These are phyloP conservation scores for Monilinia vaccinii-corymbosi DNA, from an alignment of 2,329 filamentous ascomycete species.

Conservation along the genomic window DNA sequence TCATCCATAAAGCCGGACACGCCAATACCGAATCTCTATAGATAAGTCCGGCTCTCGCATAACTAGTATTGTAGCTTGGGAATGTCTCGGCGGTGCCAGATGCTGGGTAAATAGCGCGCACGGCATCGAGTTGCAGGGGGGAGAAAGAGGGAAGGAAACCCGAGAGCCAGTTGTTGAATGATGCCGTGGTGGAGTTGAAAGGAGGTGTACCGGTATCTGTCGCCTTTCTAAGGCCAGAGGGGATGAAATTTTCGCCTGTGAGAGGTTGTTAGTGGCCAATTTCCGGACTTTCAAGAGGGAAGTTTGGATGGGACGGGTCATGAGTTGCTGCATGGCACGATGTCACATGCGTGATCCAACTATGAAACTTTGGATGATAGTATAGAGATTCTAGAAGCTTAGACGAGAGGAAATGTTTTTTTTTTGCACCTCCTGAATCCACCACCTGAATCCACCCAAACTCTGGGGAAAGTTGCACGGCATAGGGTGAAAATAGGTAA, in stretches of 20 bases:
- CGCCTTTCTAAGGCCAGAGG: conserved; percentile 36
- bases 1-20: conserved; percentile 49
- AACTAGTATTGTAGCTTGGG: conserved; percentile 39
- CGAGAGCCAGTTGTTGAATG: conserved; percentile 43
- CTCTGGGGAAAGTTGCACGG: background rate
- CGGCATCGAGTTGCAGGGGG: conserved; percentile 30
- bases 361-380: background rate
- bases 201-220: conserved; percentile 30
- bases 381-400: background rate
- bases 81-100: conserved; percentile 37
- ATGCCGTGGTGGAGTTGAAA: conserved; percentile 41
- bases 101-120: conserved; percentile 40
- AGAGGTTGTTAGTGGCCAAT: background rate
- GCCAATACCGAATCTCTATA: conserved; percentile 50
- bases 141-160: conserved; percentile 45
- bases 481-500: background rate
- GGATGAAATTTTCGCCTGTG: conserved; percentile 49
- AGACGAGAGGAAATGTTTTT: too few species aligned
- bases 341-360: background rate
- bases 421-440: background rate
- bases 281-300: background rate
- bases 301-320: background rate
- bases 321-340: background rate
- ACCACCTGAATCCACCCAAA: background rate
- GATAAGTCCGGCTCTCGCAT: conserved; percentile 44